These are phyloP conservation scores for Colletotrichum truncatum DNA, from an alignment of 2,329 filamentous ascomycete species.

Conservation along the genomic window DNA sequence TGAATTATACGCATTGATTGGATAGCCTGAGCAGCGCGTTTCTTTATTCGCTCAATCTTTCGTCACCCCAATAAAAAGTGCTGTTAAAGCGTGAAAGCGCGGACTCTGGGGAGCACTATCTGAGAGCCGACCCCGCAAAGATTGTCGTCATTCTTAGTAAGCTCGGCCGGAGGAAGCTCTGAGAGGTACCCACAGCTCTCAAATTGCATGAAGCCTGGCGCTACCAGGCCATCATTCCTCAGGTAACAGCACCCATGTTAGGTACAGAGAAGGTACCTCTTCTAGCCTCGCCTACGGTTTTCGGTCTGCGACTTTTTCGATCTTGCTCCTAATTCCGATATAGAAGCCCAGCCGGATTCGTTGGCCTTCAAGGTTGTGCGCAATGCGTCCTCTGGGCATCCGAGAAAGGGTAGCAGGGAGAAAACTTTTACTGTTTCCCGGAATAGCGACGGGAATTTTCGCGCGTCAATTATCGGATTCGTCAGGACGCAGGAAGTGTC, in stretches of 20 bases:
- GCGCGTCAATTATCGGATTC: constrained; percentile 4
- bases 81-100: not conserved
- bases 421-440: not conserved
- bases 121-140: constrained; percentile 25
- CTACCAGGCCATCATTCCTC: constrained; percentile 16
- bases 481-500: constrained; percentile 13
- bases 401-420: not conserved
- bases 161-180: constrained; percentile 2
- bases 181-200: constrained; percentile 14
- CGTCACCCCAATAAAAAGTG: not conserved
- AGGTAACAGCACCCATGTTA: not conserved
- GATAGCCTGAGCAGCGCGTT: not conserved
- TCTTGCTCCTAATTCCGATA: constrained; percentile 14
- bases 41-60: constrained; percentile 14
- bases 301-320: not conserved
- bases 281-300: not conserved
- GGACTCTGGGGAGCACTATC: constrained; percentile 16
- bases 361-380: not conserved
- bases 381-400: not conserved
- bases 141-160: constrained; percentile 31
- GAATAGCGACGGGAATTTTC: constrained; percentile 13
- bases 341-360: not conserved
- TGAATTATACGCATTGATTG: constrained; percentile 1
- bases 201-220: constrained; percentile 23
- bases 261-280: constrained; percentile 19